Evolutionary conservation across 202 grass and related monocot species (phyloP).

Genomic region (Elaeis oleifera): DNA sequence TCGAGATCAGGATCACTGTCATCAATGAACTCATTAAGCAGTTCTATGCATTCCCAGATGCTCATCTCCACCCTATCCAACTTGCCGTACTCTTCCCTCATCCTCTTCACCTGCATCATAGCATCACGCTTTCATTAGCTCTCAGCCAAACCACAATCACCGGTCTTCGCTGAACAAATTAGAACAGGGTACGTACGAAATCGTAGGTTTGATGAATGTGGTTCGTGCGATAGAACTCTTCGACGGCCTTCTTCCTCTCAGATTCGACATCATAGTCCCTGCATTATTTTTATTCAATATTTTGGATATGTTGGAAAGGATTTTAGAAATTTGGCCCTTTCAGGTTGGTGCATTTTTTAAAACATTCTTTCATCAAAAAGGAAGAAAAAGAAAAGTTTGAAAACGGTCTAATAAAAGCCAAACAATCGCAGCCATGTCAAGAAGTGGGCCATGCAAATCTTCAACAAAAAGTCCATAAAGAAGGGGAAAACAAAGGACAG

Average conservation of each 20-base stretch:
- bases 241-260: conserved; percentile 11
- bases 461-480: not conserved
- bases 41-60: conserved; percentile 16
- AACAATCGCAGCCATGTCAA: too few species aligned
- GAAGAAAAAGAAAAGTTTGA: not conserved
- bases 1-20: conserved; percentile 15
- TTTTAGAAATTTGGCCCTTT: not conserved
- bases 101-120: conserved; percentile 4
- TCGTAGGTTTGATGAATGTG: conserved; percentile 15
- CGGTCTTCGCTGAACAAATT: too few species aligned
- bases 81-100: conserved; percentile 11
- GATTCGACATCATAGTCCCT: conserved; percentile 6
- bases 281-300: not conserved
- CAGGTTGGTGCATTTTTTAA: not conserved
- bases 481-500: not conserved
- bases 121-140: not conserved
- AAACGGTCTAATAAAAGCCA: conserved; percentile 9
- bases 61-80: conserved; percentile 19
- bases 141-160: not conserved
- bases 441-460: not conserved
- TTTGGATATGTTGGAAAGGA: not conserved
- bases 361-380: not conserved
- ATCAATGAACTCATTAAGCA: conserved; percentile 12
- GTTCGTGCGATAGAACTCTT: conserved; percentile 5
- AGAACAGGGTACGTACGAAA: not conserved